Percentiles rank a stretch among this genome's conserved stretches.
phyloP scores from a whole-genome alignment of 1,139 yeast species.

The Meyerozyma smithsonii region DNA sequence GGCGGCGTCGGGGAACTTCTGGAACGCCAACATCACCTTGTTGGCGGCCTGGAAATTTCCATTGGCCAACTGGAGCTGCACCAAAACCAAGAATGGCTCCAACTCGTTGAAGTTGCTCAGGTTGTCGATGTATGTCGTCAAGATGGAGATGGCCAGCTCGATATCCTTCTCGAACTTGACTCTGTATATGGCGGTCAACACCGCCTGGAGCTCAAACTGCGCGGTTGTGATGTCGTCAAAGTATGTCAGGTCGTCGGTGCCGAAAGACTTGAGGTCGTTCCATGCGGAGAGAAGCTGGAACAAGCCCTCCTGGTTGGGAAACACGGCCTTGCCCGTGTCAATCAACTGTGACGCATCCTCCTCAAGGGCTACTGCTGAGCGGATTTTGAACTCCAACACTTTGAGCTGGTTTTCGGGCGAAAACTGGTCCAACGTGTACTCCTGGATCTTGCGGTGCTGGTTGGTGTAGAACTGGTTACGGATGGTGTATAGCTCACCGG shows the following conservation, averaged over 20 bases:
- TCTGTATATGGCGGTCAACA: slow-evolving; percentile 39
- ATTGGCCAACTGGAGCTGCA: slow-evolving; percentile 38
- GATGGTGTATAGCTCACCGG: slow-evolving; percentile 37
- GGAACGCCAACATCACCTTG: slow-evolving; percentile 30
- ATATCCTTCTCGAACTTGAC: slow-evolving; percentile 35
- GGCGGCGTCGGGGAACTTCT: slow-evolving; percentile 38
- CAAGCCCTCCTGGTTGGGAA: slow-evolving; percentile 33
- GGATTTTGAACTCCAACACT: slow-evolving; percentile 39
- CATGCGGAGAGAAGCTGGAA: slow-evolving; percentile 38
- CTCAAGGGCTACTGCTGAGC: slow-evolving; percentile 37
- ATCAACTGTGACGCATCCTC: slow-evolving; percentile 40
- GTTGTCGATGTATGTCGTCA: slow-evolving; percentile 16
- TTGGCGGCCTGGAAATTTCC: slow-evolving; percentile 37
- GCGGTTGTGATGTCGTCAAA: slow-evolving; percentile 33
- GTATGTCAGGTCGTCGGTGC: slow-evolving; percentile 25
- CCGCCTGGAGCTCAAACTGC: slow-evolving; percentile 34
- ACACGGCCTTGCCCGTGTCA: slow-evolving; percentile 31
- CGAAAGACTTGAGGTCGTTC: slow-evolving; percentile 42
- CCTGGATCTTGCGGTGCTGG: slow-evolving; percentile 37
- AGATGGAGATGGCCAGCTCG: slow-evolving; percentile 35
- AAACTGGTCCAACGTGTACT: slow-evolving; percentile 30
- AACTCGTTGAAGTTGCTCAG: slow-evolving; percentile 25
- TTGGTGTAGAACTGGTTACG: slow-evolving; percentile 45
- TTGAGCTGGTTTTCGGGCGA: slow-evolving; percentile 33
- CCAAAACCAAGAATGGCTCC: slow-evolving; percentile 41